Conservation (phyloP, 768 basidiomycete genomes). For the Calocera cornea region DNA sequence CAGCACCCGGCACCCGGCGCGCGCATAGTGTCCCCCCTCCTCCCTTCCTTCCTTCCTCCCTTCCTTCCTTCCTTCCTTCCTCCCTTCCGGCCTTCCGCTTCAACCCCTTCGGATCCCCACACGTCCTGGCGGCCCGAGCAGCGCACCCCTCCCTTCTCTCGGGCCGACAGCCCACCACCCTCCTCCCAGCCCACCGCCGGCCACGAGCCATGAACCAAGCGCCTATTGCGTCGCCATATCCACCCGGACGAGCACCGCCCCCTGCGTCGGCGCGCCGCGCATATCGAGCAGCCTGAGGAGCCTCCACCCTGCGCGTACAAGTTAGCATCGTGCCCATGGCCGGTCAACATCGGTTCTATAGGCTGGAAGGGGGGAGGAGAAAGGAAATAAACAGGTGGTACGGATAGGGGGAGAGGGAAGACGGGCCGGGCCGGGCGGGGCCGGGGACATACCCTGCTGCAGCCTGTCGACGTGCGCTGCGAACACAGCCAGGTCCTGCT, state of each 20-base stretch:
- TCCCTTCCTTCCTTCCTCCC: too few species aligned
- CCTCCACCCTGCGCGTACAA: constrained; percentile 34
- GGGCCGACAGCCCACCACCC: too few species aligned
- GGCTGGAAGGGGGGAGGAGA: background rate
- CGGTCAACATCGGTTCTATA: too few species aligned
- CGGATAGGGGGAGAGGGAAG: too few species aligned
- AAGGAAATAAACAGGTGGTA: background rate
- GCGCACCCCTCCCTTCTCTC: too few species aligned
- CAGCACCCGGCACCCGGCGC: too few species aligned
- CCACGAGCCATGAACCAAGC: too few species aligned
- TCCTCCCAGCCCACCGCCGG: too few species aligned
- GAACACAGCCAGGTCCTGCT: constrained; percentile 31
- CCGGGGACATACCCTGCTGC: constrained; percentile 16
- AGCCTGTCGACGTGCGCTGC: constrained; percentile 39
- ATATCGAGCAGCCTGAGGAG: constrained; percentile 38
- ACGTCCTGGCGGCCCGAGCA: too few species aligned
- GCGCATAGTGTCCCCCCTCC: too few species aligned
- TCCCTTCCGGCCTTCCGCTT: background rate
- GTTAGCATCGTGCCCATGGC: too few species aligned
- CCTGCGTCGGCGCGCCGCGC: constrained; percentile 32
- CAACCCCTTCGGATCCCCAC: background rate
- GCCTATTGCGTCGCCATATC: background rate
- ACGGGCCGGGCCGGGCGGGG: too few species aligned
- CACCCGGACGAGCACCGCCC: constrained; percentile 24
- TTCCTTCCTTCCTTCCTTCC: background rate